Conservation (phyloP, 257 asterid genomes). For the Eustoma russellianum region DNA sequence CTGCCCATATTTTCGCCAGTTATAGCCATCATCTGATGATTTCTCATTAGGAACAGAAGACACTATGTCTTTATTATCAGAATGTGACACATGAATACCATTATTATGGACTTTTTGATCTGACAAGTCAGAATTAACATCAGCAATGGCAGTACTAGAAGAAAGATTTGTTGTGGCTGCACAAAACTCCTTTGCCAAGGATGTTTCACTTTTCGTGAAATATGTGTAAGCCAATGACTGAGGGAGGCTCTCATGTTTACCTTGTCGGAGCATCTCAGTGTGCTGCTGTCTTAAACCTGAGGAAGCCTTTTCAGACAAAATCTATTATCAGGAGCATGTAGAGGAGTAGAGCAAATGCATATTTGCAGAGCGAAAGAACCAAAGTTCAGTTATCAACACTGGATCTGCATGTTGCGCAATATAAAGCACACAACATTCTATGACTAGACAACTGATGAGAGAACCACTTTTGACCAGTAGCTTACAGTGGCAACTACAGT, state of each 20-base stretch:
- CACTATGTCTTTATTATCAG: constrained; percentile 47
- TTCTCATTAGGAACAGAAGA: constrained; percentile 51
- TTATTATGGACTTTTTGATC: constrained; percentile 35
- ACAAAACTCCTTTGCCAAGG: constrained; percentile 18
- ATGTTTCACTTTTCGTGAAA: constrained; percentile 23
- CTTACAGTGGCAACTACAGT: no score
- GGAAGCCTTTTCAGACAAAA: constrained; percentile 35
- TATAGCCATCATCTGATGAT: constrained; percentile 89
- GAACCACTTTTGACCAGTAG: no score
- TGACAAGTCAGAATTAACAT: constrained; percentile 27
- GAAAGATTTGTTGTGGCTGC: constrained; percentile 25
- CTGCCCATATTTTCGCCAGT: constrained; percentile 99
- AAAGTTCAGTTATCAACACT: no score
- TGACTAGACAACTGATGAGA: no score
- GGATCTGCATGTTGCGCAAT: no score
- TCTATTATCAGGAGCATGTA: constrained; percentile 17
- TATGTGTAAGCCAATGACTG: constrained; percentile 36
- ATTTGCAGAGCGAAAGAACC: neutral
- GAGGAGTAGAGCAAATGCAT: constrained; percentile 1
- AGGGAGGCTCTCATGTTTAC: constrained; percentile 41
- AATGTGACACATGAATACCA: constrained; percentile 31
- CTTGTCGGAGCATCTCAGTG: constrained; percentile 26
- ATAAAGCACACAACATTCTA: no score
- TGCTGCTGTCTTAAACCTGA: constrained; percentile 40
- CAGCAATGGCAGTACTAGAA: constrained; percentile 28